A percentile compares a stretch with the other conserved stretches of the same genome.
Conservation (phyloP, 169 alveolate genomes). For the Condylostoma magnum region DNA sequence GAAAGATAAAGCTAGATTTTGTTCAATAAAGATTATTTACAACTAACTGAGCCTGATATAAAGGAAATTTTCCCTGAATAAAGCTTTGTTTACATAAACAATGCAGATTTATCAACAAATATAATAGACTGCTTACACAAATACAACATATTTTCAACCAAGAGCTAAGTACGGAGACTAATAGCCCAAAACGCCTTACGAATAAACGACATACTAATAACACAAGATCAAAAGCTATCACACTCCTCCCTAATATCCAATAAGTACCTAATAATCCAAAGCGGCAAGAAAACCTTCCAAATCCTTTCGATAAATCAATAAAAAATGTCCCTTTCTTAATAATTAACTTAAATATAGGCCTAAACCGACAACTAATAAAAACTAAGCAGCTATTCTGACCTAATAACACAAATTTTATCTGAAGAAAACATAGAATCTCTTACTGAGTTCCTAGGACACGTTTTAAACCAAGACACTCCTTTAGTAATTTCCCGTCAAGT, state of each 20-base stretch:
- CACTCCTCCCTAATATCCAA: not conserved
- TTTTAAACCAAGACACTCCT: not conserved
- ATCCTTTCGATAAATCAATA: not conserved
- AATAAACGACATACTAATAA: not conserved
- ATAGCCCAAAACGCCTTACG: not conserved
- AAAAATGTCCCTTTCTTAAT: not conserved
- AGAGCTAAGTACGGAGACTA: not conserved
- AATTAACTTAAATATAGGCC: not conserved
- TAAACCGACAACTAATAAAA: no score
- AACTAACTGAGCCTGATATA: not conserved
- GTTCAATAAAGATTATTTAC: not conserved
- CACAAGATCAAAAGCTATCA: not conserved
- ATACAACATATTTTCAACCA: not conserved
- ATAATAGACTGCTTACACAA: not conserved
- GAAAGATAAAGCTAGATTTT: slow-evolving; percentile 1
- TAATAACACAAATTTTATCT: no score
- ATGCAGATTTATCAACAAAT: not conserved
- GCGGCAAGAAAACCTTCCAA: not conserved
- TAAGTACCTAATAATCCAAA: not conserved
- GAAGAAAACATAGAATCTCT: no score
- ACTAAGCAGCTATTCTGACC: not conserved
- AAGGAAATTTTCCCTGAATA: not conserved
- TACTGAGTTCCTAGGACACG: no score
- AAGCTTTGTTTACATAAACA: not conserved
- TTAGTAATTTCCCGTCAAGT: not conserved